Percentiles rank a stretch among this genome's conserved stretches.
Conservation (phyloP, 2,329 filamentous ascomycete genomes). For the Sclerotinia borealis region DNA sequence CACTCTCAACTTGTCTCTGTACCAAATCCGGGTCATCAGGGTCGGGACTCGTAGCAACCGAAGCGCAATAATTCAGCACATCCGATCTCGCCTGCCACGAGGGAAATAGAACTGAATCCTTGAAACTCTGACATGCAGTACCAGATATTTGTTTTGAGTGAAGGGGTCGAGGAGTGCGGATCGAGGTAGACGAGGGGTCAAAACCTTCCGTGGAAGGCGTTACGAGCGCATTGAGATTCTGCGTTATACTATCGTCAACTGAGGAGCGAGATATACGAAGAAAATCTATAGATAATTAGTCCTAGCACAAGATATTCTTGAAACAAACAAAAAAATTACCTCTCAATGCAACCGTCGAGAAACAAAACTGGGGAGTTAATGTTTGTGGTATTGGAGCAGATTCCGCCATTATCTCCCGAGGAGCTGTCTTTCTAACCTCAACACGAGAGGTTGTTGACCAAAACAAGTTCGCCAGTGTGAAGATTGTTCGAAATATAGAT, state of each 20-base stretch:
- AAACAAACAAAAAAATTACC: conserved; percentile 40
- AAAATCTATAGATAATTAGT: conserved; percentile 59
- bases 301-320: neutral
- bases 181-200: conserved; percentile 70
- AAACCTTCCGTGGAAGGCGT: conserved; percentile 69
- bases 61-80: conserved; percentile 81
- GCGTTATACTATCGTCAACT: conserved; percentile 88
- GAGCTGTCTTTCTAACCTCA: conserved; percentile 20
- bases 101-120: conserved; percentile 73
- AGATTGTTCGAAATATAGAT: neutral
- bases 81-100: conserved; percentile 80
- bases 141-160: conserved; percentile 50
- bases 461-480: conserved; percentile 30
- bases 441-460: conserved; percentile 28
- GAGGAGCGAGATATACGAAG: conserved; percentile 75
- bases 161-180: conserved; percentile 47
- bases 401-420: conserved; percentile 25
- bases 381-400: conserved; percentile 37
- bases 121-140: conserved; percentile 63
- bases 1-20: conserved; percentile 62
- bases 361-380: conserved; percentile 72
- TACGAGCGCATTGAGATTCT: conserved; percentile 84
- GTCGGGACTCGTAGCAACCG: conserved; percentile 81
- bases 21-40: conserved; percentile 77
- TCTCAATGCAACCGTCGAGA: conserved; percentile 61